A percentile compares a stretch with the other conserved stretches of the same genome.
These are phyloP conservation scores for Trichoderma lentiforme DNA, from an alignment of 2,329 filamentous ascomycete species.

Conservation along the genomic window DNA sequence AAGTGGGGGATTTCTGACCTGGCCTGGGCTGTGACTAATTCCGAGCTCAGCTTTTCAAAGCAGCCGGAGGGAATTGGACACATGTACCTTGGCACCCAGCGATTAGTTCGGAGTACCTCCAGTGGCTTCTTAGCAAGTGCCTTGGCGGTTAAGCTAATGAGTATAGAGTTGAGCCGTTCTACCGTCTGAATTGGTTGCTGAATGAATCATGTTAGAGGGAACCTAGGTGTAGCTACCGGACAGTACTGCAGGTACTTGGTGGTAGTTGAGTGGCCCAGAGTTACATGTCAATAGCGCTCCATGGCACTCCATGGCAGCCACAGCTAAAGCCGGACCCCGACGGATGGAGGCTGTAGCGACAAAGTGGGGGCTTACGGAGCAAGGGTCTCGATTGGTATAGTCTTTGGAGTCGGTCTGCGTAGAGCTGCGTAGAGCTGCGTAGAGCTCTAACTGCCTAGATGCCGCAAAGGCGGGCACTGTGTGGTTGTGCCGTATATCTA, in stretches of 20 bases:
- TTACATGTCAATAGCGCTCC: no score
- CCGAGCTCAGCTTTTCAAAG: neutral
- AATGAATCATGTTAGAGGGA: neutral
- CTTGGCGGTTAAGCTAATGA: no score
- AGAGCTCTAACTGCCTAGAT: neutral
- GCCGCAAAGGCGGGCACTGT: neutral
- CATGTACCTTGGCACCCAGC: neutral
- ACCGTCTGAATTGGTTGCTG: neutral
- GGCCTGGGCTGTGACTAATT: neutral
- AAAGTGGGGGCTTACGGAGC: slow-evolving; percentile 3
- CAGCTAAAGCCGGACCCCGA: neutral
- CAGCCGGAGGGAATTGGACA: neutral
- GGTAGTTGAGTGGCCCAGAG: neutral
- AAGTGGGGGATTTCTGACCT: neutral
- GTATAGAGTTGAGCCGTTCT: neutral
- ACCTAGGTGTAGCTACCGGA: neutral
- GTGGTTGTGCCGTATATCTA: neutral
- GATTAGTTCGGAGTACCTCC: neutral
- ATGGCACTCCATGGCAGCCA: neutral
- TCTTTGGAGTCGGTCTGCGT: slow-evolving; percentile 2
- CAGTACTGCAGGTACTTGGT: neutral
- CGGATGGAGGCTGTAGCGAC: neutral
- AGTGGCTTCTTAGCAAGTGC: neutral
- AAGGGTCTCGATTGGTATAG: neutral
- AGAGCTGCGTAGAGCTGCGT: neutral